Evolutionary conservation across 768 basidiomycete genomes (phyloP), one percentile per base, ranked within the genome.

Genomic region (Dioszegia crocea): DNA sequence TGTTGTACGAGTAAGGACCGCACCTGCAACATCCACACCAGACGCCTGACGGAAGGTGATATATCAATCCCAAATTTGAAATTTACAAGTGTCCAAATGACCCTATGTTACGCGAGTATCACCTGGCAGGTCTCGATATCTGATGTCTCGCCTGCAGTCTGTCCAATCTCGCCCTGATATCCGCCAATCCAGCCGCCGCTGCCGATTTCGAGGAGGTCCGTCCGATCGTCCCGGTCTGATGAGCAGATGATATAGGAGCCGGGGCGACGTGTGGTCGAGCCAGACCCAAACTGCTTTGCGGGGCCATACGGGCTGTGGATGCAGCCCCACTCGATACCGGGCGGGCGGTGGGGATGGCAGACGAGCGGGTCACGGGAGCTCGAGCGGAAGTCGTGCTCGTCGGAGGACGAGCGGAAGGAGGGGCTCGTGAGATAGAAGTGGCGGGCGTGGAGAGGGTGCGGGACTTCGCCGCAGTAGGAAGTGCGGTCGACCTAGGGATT

Each of bases 141-240:
- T 39, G 43, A 53, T 70, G 68, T 48, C 55, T 66, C 26, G 66
- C 66, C 48, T 67, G 66, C 14, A 70, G 49, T 40, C 36, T 62
- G 38, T 70, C 66, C 46, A 70, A 38, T 46, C 68, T 63, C 27
- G 44, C 61, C 47, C 66, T 51, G n/a, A 70, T 46, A 24, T 57
- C 66, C 19, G 61, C 64, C 24, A 70, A 46, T 17, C 61, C 59
- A 23, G 57, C 27, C 21, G 50, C 50, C 33, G 48, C 16, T 4
- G 55, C 45, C 2, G 62, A 43, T 21, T n/a, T 24, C 21, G 45
- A 21, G 17, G 53, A 24, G 9, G 51, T 12, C 27, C 19, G 26
- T 2, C 36, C 16, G 11, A 53, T 53, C 4, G 51, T 53, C 5
- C 21, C 51, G 3, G 38, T 19, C 23, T n/a, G 51, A 5, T 24